These are phyloP conservation scores for Apostasia shenzhenica DNA, from an alignment of 106 monocot species.

Conservation along the genomic window DNA sequence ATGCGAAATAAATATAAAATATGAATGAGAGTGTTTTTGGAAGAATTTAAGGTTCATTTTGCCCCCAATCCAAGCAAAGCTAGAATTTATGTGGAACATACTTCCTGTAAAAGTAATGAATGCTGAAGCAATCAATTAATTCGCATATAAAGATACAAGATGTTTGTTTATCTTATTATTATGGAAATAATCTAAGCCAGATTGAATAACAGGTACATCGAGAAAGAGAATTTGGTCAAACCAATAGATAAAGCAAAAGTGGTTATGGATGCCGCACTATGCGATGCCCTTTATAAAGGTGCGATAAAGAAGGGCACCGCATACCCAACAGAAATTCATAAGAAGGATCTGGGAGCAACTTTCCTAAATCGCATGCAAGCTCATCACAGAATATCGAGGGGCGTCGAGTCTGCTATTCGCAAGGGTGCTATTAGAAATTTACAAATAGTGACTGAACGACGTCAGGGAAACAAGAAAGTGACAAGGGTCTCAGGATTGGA, in stretches of 20 bases:
- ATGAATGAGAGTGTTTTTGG: no score
- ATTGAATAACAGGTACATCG: constrained; percentile 59
- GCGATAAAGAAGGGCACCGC: constrained; percentile 72
- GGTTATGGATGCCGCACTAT: constrained; percentile 70
- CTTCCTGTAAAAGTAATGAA: no score
- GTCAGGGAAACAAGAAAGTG: constrained; percentile 97
- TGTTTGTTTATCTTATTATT: no score
- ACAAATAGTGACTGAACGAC: constrained; percentile 84
- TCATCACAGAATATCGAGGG: constrained; percentile 64
- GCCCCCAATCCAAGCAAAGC: no score
- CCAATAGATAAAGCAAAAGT: constrained; percentile 56
- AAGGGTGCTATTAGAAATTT: constrained; percentile 73
- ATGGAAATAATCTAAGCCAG: not conserved
- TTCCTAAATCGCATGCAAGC: constrained; percentile 89
- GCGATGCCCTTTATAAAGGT: constrained; percentile 96
- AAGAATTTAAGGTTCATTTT: no score
- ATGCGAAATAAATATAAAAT: no score
- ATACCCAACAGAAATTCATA: constrained; percentile 90
- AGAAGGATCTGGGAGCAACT: constrained; percentile 77
- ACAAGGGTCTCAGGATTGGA: constrained; percentile 84
- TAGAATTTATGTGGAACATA: no score
- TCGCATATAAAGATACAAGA: no score
- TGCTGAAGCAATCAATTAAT: no score
- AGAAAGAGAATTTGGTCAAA: constrained; percentile 75
- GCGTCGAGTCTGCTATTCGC: constrained; percentile 44